These are phyloP conservation scores for Rosa multiflora DNA, from an alignment of 306 rosid genomes.

Conservation along the genomic window DNA sequence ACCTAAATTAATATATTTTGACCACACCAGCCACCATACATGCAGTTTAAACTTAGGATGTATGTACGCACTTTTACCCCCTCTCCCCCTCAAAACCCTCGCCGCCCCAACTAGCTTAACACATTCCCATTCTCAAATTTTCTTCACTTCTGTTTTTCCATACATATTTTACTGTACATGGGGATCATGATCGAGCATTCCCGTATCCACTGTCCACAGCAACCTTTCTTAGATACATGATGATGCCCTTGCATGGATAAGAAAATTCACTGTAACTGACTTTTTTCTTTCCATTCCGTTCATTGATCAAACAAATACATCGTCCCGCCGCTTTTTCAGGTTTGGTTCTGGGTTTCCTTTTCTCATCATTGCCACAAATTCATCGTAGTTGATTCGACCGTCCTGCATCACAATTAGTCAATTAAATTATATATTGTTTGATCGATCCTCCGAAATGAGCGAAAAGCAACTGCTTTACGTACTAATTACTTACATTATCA, in stretches of 20 bases:
- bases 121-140: not conserved
- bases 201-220: not conserved
- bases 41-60: not conserved
- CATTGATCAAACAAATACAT: constrained; percentile 37
- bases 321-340: constrained; percentile 72
- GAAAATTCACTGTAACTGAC: not conserved
- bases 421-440: not conserved
- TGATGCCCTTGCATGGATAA: not conserved
- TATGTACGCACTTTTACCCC: not conserved
- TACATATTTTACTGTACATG: not conserved
- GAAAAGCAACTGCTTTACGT: not conserved
- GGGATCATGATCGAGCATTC: not conserved
- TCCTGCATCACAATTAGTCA: constrained; percentile 46
- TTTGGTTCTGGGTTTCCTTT: constrained; percentile 73
- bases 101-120: not conserved
- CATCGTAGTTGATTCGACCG: constrained; percentile 91
- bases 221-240: not conserved
- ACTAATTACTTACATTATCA: constrained; percentile 65
- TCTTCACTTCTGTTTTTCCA: not conserved
- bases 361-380: constrained; percentile 94
- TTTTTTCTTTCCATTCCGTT: not conserved
- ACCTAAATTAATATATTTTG: not conserved
- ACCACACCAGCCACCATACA: not conserved
- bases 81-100: not conserved
- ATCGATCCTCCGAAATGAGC: not conserved